A percentile compares a stretch with the other conserved stretches of the same genome.
Conservation (phyloP, 768 basidiomycete genomes). For the Rhizopogon rudus region DNA sequence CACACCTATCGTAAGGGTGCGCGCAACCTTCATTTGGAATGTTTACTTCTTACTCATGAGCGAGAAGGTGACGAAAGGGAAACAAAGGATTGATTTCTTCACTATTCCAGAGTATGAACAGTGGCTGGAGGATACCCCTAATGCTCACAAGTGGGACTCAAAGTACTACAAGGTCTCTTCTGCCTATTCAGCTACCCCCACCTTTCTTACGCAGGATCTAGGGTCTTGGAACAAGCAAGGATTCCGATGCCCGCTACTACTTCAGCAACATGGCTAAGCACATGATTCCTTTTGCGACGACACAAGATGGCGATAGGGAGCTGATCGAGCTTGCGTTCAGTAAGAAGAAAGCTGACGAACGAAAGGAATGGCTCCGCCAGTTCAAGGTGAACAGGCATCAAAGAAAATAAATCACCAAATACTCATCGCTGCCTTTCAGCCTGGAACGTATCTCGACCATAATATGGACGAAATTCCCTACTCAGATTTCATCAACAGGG, state of each 20-base stretch:
- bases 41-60: not conserved
- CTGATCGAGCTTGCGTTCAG: conserved; percentile 98
- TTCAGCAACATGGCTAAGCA: conserved; percentile 91
- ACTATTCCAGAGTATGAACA: conserved; percentile 95
- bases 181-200: not conserved
- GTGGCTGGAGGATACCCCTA: conserved; percentile 79
- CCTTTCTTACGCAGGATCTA: conserved; percentile 24
- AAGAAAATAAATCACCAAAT: not conserved
- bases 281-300: conserved; percentile 86
- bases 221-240: conserved; percentile 95
- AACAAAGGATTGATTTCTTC: conserved; percentile 82
- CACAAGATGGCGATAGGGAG: conserved; percentile 76
- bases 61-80: conserved; percentile 68
- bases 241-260: conserved; percentile 88
- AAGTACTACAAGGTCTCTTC: conserved; percentile 94
- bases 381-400: conserved; percentile 61
- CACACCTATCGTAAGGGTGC: conserved; percentile 93
- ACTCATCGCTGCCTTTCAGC: conserved; percentile 37
- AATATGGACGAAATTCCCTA: conserved; percentile 79
- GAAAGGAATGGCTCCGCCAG: conserved; percentile 96
- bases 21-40: conserved; percentile 16
- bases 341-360: conserved; percentile 98
- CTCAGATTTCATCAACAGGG: conserved; percentile 96
- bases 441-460: conserved; percentile 93
- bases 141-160: conserved; percentile 76